Base-by-base conservation (phyloP, 179 eudicot species). In the Patellifolia procumbens region DNA sequence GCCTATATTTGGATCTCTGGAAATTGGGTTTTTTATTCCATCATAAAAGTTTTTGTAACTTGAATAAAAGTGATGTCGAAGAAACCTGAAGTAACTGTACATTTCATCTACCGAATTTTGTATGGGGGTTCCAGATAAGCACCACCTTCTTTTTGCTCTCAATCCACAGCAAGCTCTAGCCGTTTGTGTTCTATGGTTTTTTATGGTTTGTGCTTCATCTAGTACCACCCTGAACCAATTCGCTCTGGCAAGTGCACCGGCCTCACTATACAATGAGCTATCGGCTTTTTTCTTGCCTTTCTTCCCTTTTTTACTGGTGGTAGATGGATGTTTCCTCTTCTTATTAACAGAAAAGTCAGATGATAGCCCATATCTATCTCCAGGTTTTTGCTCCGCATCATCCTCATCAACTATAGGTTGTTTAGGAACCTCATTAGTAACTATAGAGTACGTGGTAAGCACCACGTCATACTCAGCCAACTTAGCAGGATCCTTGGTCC, bases 101-200 rank as follows among this genome's bases (percentile, higher is more conserved):
- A 96, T 60, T 75, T 96, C 99, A 85, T 96, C 99, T 69, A 96
- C 79, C 22, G 97, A 81, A 88, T 96, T 96, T 77, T 96, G 99
- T 83, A 96, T 93, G 3, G 99, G 99, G 17, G 99, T 96, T 78
- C 99, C 98, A 78, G 99, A 96, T 85, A 93, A 87, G 84, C 99
- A 96, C 99, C 99, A 96, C 76, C 99, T 85, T 68, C 85, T 86
- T 80, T 96, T 96, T n/a, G 99, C 99, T 84, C 96, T 85, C 74
- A 96, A 89, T 74, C 99, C 96, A 81, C 96, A 96, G 83, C 99
- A 96, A 20, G 99, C 92, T 87, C 97, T 87, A 81, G 99, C 96
- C 35, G 91, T 89, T 83, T 83, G 96, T 39, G 99, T 96, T 85
- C 98, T 91, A 81, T 91, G 96, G 78, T 96, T 96, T 60, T 96